A percentile compares a stretch with the other conserved stretches of the same genome.
Evolutionary conservation across 2,329 filamentous ascomycete species (phyloP).

Genomic region (Pseudocercospora cruenta): DNA sequence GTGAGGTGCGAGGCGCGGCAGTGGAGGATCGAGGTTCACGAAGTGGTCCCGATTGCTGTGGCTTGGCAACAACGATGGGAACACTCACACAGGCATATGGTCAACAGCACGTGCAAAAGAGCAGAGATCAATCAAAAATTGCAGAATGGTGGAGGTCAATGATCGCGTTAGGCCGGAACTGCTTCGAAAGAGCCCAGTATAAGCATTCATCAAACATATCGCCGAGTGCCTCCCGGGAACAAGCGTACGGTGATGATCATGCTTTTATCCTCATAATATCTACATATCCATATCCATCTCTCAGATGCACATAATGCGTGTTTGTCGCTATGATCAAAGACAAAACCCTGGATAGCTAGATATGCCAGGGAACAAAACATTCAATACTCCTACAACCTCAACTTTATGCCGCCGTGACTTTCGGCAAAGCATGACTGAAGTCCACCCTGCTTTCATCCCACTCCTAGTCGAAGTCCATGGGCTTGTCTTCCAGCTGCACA

Average conservation of each 20-base stretch:
- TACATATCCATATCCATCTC: not conserved
- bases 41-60: not conserved
- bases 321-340: not conserved
- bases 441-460: conserved; percentile 27
- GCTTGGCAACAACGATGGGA: too few species aligned
- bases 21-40: not conserved
- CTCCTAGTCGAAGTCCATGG: conserved; percentile 70
- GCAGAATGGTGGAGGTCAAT: too few species aligned
- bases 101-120: too few species aligned
- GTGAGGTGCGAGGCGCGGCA: too few species aligned
- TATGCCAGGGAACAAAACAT: not conserved
- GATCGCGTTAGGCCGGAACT: too few species aligned
- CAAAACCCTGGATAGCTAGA: not conserved
- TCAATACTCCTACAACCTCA: not conserved
- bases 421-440: conserved; percentile 3
- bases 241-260: not conserved
- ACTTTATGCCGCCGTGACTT: not conserved
- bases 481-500: conserved; percentile 72
- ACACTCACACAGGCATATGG: too few species aligned
- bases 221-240: too few species aligned
- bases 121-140: too few species aligned
- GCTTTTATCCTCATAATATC: not conserved
- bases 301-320: not conserved
- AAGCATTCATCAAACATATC: too few species aligned
- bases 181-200: too few species aligned